Evolutionary conservation across 2,329 filamentous ascomycete species (phyloP).

Genomic region (Cyclaneusma minus): DNA sequence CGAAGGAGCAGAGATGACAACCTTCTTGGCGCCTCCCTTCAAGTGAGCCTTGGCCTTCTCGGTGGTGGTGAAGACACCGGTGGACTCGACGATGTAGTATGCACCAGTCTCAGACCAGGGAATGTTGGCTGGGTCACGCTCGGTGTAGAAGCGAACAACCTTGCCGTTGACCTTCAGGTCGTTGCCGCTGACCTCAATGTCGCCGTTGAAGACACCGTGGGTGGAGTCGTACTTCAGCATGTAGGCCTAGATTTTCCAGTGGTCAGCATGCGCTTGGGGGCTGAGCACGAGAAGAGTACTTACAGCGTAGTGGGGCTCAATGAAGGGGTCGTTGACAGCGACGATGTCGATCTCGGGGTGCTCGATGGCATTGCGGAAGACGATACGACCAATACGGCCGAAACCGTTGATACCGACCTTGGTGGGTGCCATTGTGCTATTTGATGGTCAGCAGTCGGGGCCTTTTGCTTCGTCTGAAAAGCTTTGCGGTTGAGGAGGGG

Average conservation of each 20-base stretch:
- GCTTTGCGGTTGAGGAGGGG: too few relatives aligned
- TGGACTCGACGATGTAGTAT: constrained; percentile 93
- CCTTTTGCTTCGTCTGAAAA: too few relatives aligned
- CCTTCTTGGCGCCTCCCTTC: constrained; percentile 96
- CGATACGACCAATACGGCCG: constrained; percentile 97
- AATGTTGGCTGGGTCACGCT: constrained; percentile 80
- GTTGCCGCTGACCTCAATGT: constrained; percentile 54
- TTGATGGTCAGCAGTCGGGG: too few relatives aligned
- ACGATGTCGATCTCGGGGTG: constrained; percentile 81
- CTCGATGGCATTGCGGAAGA: constrained; percentile 96
- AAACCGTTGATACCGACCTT: constrained; percentile 99
- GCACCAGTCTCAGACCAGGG: constrained; percentile 80
- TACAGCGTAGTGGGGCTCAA: constrained; percentile 94
- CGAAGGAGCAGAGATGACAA: constrained; percentile 81
- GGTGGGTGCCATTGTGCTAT: constrained; percentile 32
- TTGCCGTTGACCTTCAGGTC: constrained; percentile 84
- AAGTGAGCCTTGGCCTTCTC: constrained; percentile 92
- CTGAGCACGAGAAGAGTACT: constrained; percentile 26
- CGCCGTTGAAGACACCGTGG: constrained; percentile 93
- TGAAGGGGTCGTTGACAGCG: constrained; percentile 99
- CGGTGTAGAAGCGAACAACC: constrained; percentile 84
- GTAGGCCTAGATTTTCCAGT: constrained; percentile 60
- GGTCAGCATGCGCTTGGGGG: not conserved
- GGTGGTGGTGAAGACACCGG: constrained; percentile 96
- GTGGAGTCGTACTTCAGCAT: constrained; percentile 99